Percentiles rank a stretch among this genome's conserved stretches.
Evolutionary conservation across 345 rosid genomes (phyloP).

Genomic region (Gossypium ekmanianum): DNA sequence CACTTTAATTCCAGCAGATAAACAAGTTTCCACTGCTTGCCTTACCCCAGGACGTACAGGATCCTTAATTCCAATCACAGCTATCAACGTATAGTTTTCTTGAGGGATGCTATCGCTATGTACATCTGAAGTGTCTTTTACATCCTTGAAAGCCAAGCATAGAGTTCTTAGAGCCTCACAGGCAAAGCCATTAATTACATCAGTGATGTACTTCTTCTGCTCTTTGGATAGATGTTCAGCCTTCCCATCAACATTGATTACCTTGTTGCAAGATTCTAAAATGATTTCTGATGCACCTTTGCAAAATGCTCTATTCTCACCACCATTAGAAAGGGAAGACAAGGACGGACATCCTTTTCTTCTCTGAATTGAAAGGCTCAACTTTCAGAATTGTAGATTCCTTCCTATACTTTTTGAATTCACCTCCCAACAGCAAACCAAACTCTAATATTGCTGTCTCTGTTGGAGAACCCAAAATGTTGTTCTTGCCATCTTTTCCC

Average conservation of each 20-base stretch:
- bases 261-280: slow-evolving; percentile 48
- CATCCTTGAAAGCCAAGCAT: slow-evolving; percentile 62
- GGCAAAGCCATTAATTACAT: slow-evolving; percentile 56
- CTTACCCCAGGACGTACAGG: slow-evolving; percentile 68
- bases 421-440: slow-evolving; percentile 64
- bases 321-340: slow-evolving; percentile 41
- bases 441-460: slow-evolving; percentile 68
- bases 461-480: slow-evolving; percentile 66
- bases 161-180: slow-evolving; percentile 64
- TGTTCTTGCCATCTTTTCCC: slow-evolving; percentile 55
- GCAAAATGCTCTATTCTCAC: slow-evolving; percentile 47
- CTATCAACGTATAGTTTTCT: slow-evolving; percentile 53
- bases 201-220: slow-evolving; percentile 33
- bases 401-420: slow-evolving; percentile 38
- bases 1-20: slow-evolving; percentile 64
- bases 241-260: slow-evolving; percentile 41
- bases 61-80: slow-evolving; percentile 69
- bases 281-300: slow-evolving; percentile 80
- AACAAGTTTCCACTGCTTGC: slow-evolving; percentile 63
- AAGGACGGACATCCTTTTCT: slow-evolving; percentile 69
- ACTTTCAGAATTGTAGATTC: slow-evolving; percentile 58
- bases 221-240: slow-evolving; percentile 43
- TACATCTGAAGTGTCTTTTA: slow-evolving; percentile 34
- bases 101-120: slow-evolving; percentile 46
- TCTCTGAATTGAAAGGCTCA: slow-evolving; percentile 74